Base-by-base conservation (phyloP, 768 basidiomycete genomes). In the Suillus luteus region DNA sequence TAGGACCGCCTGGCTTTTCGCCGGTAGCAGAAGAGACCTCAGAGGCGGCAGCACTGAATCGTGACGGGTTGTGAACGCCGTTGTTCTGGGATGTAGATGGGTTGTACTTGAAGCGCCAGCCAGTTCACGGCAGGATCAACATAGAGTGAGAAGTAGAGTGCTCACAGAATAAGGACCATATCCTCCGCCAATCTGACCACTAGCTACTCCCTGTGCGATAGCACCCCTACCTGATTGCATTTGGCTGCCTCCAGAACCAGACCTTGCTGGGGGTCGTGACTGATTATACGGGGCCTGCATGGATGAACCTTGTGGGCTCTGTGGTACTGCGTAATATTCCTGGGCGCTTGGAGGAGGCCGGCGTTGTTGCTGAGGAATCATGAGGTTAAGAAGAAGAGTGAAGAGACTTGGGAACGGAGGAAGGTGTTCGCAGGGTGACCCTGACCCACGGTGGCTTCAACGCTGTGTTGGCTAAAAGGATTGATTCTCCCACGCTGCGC, bases 121-220 rank as follows among this genome's bases (percentile, higher is more conserved):
- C 37, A 48, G 61, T 54, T 69, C 19, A 58, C 48, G 60, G 24
- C 40, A 61, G 43, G 51, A 33, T 62, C 24, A 58, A 58, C 61
- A 40, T 44, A 58, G 17, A 35, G 51, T 59, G n/a, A 12, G 1
- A 60, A 43, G 60, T 15, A 46, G 35, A 58, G 51, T 14, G 79
- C 88, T 63, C 68, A 93, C 92, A n/a, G 91, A 88, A 78, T 94
- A 94, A 31, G 93, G 93, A 12, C 93, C 93, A 80, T 93, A 94
- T 19, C 86, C 87, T 31, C 85, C 84, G 5, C 93, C 93, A 70
- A 95, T 91, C 40, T 80, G 79, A 9, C 92, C 93, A 37, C 83
- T 89, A 0, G 91, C 91, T n/a, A 94, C 91, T 54, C 91, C 89
- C 66, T 86, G 88, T 11, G 89, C 85, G 54, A 91, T 87, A 24